A percentile compares a stretch with the other conserved stretches of the same genome.
Conservation (phyloP, 2,329 filamentous ascomycete genomes). For the Xylariaceae sp. region DNA sequence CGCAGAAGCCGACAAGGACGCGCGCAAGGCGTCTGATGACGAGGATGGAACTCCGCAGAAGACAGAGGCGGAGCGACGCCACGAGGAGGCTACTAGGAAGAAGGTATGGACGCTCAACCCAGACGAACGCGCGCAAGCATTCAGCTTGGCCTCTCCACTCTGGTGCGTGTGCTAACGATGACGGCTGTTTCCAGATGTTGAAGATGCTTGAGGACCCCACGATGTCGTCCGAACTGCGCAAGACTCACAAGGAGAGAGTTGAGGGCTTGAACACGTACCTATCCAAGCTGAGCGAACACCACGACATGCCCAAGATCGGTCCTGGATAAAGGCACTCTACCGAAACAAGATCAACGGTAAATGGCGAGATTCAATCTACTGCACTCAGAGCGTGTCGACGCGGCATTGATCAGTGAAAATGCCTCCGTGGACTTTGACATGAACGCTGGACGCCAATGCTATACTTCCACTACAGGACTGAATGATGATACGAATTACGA, state of each 20-base stretch:
- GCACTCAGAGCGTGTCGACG: too few species aligned
- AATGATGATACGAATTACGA: too few species aligned
- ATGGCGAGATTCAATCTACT: too few species aligned
- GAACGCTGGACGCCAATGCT: too few species aligned
- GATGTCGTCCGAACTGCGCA: conserved; percentile 70
- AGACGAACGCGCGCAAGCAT: too few species aligned
- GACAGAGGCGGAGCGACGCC: conserved; percentile 77
- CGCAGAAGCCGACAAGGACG: conserved; percentile 26
- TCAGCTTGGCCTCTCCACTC: background rate
- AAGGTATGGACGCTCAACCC: conserved; percentile 50
- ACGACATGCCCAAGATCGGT: conserved; percentile 81
- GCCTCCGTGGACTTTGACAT: too few species aligned
- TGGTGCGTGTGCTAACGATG: conserved; percentile 10
- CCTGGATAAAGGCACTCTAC: conserved; percentile 40
- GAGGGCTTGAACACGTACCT: conserved; percentile 94
- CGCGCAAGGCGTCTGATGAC: conserved; percentile 21
- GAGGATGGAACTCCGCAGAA: conserved; percentile 46
- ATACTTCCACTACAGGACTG: too few species aligned
- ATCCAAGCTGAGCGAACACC: conserved; percentile 88
- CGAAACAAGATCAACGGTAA: too few species aligned
- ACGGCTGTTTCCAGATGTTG: conserved; percentile 56
- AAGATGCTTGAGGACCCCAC: conserved; percentile 64
- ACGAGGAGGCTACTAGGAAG: conserved; percentile 78
- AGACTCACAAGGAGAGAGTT: conserved; percentile 95
- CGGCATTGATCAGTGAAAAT: too few species aligned